A percentile compares a stretch with the other conserved stretches of the same genome.
These are phyloP conservation scores for Spinacia oleracea DNA, from an alignment of 179 eudicot species.

Conservation along the genomic window DNA sequence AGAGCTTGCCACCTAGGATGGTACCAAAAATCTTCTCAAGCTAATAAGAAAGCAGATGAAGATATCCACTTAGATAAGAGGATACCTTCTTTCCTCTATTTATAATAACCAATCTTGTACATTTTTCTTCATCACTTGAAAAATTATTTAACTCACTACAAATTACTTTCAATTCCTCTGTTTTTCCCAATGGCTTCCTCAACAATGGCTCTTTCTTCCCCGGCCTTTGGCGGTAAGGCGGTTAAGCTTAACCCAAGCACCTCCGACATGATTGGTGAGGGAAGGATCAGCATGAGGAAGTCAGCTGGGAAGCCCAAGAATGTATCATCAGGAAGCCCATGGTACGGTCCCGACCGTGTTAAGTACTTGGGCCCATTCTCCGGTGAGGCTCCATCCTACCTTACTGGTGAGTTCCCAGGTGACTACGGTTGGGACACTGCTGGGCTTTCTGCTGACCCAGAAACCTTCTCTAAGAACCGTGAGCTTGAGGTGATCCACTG, in stretches of 20 bases:
- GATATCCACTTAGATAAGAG: conserved; percentile 4
- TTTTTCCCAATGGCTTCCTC: conserved; percentile 7
- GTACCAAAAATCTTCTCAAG: neutral
- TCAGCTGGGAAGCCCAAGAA: conserved; percentile 2
- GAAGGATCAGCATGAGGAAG: conserved; percentile 16
- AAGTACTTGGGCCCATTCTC: conserved; percentile 22
- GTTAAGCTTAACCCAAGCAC: neutral
- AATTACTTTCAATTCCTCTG: neutral
- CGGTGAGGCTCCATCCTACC: conserved; percentile 5
- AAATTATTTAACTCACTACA: neutral
- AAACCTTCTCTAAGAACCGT: conserved; percentile 17
- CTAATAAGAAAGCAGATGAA: conserved; percentile 7
- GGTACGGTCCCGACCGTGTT: conserved; percentile 21
- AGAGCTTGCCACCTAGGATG: conserved; percentile 2
- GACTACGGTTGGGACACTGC: conserved; percentile 10
- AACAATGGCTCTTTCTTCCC: conserved; percentile 19
- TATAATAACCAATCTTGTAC: neutral
- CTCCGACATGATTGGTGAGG: conserved; percentile 2
- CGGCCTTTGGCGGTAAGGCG: conserved; percentile 5
- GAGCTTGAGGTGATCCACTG: conserved; percentile 19
- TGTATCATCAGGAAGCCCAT: conserved; percentile 17
- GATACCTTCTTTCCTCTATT: neutral
- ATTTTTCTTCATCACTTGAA: neutral
- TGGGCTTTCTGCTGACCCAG: conserved; percentile 18
- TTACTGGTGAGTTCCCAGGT: conserved; percentile 19